Percentiles rank a stretch among this genome's conserved stretches.
phyloP scores from a whole-genome alignment of 1,284 basidiomycete species.

The Cystobasidiaceae sp. region DNA sequence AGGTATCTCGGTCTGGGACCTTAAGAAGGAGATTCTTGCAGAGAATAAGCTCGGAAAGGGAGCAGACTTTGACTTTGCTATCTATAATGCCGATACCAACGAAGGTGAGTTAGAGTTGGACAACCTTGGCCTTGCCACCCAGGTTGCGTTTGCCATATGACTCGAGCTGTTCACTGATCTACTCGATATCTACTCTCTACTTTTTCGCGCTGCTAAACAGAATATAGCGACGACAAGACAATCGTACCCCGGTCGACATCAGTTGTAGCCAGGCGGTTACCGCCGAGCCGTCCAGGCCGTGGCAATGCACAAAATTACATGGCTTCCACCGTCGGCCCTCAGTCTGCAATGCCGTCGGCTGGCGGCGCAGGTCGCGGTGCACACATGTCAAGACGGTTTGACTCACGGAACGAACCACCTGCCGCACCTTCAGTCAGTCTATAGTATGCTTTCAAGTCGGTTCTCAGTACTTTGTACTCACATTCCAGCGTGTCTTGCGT shows the following conservation, averaged over 20 bases:
- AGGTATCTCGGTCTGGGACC: constrained; percentile 95
- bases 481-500: too few relatives aligned
- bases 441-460: not conserved
- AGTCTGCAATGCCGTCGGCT: constrained; percentile 20
- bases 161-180: too few relatives aligned
- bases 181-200: too few relatives aligned
- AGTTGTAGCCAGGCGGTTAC: constrained; percentile 84
- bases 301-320: constrained; percentile 62
- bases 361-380: constrained; percentile 44
- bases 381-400: constrained; percentile 79
- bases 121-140: too few relatives aligned
- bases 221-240: constrained; percentile 84
- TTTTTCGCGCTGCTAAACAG: too few relatives aligned
- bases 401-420: constrained; percentile 62
- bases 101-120: constrained; percentile 83
- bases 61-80: constrained; percentile 91
- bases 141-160: too few relatives aligned
- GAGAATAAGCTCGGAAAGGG: constrained; percentile 87
- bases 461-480: too few relatives aligned
- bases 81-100: constrained; percentile 71
- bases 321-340: constrained; percentile 11
- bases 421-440: constrained; percentile 45
- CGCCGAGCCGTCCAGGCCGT: constrained; percentile 76
- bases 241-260: constrained; percentile 92
- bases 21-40: constrained; percentile 97